Evolutionary conservation across 2,329 filamentous ascomycete species (phyloP).

Genomic region (Aspergillus ochraceus): DNA sequence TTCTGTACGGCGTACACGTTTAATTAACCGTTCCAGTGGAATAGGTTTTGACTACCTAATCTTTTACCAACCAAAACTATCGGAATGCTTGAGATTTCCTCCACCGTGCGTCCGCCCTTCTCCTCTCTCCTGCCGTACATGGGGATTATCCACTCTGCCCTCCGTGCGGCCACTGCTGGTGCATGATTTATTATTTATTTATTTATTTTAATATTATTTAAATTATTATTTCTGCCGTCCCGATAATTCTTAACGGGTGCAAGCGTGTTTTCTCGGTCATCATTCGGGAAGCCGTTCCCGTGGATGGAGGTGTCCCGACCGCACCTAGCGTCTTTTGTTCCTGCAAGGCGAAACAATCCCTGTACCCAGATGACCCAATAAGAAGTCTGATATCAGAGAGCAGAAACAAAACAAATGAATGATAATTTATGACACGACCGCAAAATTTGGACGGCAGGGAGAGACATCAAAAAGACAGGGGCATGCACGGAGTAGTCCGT

Average conservation of each 20-base stretch:
- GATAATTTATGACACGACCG: neutral
- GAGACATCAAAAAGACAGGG: neutral
- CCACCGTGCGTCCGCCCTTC: neutral
- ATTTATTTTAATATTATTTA: neutral
- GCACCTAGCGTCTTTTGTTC: conserved; percentile 5
- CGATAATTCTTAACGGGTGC: neutral
- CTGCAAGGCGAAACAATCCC: conserved; percentile 8
- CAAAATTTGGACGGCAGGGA: neutral
- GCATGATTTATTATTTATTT: neutral
- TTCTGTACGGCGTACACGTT: neutral
- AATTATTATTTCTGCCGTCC: neutral
- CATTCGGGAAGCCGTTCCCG: conserved; percentile 13
- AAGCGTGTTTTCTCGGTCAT: neutral
- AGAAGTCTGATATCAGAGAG: neutral
- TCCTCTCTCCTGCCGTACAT: neutral
- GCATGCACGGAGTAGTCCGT: too few species aligned
- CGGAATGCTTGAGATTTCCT: neutral
- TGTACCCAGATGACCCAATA: conserved; percentile 1
- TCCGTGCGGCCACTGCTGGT: neutral
- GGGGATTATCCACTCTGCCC: neutral
- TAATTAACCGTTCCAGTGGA: neutral
- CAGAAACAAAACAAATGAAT: neutral
- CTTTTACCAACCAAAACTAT: neutral
- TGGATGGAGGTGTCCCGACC: conserved; percentile 9
- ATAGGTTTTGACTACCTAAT: neutral